Conservation (phyloP, 768 basidiomycete genomes). For the Tricholoma matsutake region DNA sequence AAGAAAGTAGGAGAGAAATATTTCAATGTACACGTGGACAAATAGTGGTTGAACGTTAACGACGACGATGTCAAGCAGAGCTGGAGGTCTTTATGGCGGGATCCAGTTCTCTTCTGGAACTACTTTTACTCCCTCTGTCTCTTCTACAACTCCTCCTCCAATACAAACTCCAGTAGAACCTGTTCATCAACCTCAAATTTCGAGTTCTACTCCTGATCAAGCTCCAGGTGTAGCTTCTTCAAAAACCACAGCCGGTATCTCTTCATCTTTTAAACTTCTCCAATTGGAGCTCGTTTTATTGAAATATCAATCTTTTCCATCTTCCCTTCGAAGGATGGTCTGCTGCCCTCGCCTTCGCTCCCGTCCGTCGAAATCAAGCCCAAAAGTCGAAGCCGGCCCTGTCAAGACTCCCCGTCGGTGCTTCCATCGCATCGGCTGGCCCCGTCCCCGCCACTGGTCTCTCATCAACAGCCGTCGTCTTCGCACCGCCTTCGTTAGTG, state of each 20-base stretch:
- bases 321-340: slow-evolving; percentile 70
- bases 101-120: slow-evolving; percentile 78
- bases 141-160: slow-evolving; percentile 18
- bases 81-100: slow-evolving; percentile 84
- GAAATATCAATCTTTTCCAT: slow-evolving; percentile 42
- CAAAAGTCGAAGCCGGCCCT: slow-evolving; percentile 56
- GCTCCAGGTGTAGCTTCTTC: slow-evolving; percentile 29
- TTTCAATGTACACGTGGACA: slow-evolving; percentile 40
- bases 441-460: slow-evolving; percentile 29
- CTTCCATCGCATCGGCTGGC: slow-evolving; percentile 46
- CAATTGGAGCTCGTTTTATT: slow-evolving; percentile 52
- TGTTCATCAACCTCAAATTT: slow-evolving; percentile 25
- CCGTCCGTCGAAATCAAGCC: slow-evolving; percentile 59
- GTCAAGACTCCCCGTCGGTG: slow-evolving; percentile 59
- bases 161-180: slow-evolving; percentile 20
- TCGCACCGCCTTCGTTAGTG: slow-evolving; percentile 63
- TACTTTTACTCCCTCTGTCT: slow-evolving; percentile 44
- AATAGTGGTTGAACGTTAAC: slow-evolving; percentile 12
- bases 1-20: slow-evolving; percentile 63
- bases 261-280: slow-evolving; percentile 47
- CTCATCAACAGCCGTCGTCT: slow-evolving; percentile 64
- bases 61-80: slow-evolving; percentile 65
- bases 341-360: slow-evolving; percentile 85
- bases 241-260: slow-evolving; percentile 59
- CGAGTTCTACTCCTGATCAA: slow-evolving; percentile 18